Evolutionary conservation across 768 basidiomycete species (phyloP).

Genomic region (Boletus vinaceobasis): DNA sequence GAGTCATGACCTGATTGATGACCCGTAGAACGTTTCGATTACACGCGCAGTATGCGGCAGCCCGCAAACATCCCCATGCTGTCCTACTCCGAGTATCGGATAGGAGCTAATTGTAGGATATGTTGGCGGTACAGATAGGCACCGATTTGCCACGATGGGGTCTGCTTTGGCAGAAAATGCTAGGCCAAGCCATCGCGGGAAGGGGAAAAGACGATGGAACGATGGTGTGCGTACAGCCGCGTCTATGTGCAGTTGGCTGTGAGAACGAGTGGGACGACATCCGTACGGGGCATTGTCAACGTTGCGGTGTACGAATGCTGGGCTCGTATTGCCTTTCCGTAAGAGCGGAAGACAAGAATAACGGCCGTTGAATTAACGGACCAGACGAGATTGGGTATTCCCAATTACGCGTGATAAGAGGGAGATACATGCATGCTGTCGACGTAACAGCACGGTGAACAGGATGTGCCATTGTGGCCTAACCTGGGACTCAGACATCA

Average conservation of each 20-base stretch:
- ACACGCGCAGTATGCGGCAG: conserved; percentile 16
- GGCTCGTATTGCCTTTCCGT: conserved; percentile 5
- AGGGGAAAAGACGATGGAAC: conserved; percentile 4
- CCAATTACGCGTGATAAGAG: conserved; percentile 20
- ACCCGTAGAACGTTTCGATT: conserved; percentile 13
- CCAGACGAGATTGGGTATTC: conserved; percentile 11
- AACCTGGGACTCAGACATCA: conserved; percentile 17
- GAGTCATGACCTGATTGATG: conserved; percentile 19
- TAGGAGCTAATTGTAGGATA: conserved; percentile 20
- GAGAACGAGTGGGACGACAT: conserved; percentile 11
- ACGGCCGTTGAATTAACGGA: conserved; percentile 15
- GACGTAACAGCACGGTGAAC: conserved; percentile 25
- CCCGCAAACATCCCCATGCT: conserved; percentile 6
- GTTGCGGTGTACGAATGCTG: conserved; percentile 6
- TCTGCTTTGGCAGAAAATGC: conserved; percentile 8
- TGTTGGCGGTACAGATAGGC: conserved; percentile 21
- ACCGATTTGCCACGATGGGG: conserved; percentile 15
- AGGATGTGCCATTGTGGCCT: conserved; percentile 3
- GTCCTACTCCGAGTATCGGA: conserved; percentile 3
- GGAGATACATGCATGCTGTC: conserved; percentile 17
- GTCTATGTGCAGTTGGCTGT: conserved; percentile 6
- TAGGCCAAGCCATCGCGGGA: conserved; percentile 19
- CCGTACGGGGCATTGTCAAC: background rate
- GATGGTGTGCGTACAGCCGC: conserved; percentile 7
- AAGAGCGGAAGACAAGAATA: background rate